Base-by-base conservation (phyloP, 2,329 filamentous ascomycete genomes). In the Pseudocercospora cruenta region DNA sequence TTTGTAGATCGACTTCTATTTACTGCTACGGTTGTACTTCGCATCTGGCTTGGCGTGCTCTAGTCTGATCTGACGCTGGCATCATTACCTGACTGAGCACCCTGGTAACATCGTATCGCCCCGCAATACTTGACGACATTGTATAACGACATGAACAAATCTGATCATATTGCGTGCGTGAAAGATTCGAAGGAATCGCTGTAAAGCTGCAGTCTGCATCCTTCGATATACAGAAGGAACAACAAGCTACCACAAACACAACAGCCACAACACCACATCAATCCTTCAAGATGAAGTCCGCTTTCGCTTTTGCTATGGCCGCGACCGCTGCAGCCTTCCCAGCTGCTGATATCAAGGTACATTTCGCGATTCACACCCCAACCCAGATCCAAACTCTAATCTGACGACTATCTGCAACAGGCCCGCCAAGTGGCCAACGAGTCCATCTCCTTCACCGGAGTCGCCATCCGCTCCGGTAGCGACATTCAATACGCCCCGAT, bases 261-360 rank as follows among this genome's bases (percentile, higher is more conserved):
- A 47, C 49, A 54, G 24, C 26, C 53, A 60, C 45, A 39, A 54
- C 10, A 33, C 12, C 8, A 16, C 36, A 19, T 43, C 36, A 26
- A 59, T 43, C 62, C 59, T 63, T 58, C 70, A 74, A 63, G 19
- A 76, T 76, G 73, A 74, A 73, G 68, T 66, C 69, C 58, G 21
- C 58, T 58, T 47, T 68, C 62, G 65, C 69, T 19, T 53, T 68
- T 58, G 22, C 69, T 28, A 55, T 70, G 62, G 68, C 67, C 66
- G 60, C 72, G 53, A 33, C 67, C 59, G 67, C 68, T 24, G 58
- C 69, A 51, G 70, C 72, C 39, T 45, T 65, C 26, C 66, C 66
- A 54, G 62, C 66, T 47, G 54, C 31, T 26, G 28, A 43, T 58
- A n/a, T 47, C 22, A 58, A 67, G 55, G 60, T 63, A 65, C 61